Evolutionary conservation across 139 green algal species (phyloP).

Genomic region (Asterochloris erici): DNA sequence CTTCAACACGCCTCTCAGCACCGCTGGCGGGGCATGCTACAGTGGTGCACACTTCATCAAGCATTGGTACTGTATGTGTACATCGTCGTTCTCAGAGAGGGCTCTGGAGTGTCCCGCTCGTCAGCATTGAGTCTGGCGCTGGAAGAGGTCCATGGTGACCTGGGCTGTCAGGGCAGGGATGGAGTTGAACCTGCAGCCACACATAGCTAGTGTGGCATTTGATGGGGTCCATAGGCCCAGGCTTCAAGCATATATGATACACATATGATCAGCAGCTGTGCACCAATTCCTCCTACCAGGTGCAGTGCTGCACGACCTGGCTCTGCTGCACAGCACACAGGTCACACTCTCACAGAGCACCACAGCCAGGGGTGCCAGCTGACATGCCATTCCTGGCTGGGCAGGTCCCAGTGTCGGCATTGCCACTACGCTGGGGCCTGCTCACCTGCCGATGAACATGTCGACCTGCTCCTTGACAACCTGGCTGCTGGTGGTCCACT

Average conservation of each 20-base stretch:
- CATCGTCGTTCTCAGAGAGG: too few relatives aligned
- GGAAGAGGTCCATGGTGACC: conserved; percentile 80
- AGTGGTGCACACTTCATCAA: too few relatives aligned
- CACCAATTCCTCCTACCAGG: not conserved
- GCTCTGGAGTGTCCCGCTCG: too few relatives aligned
- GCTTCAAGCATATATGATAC: not conserved
- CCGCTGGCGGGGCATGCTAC: too few relatives aligned
- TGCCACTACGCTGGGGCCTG: not conserved
- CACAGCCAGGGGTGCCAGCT: too few relatives aligned
- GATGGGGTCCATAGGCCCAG: not conserved
- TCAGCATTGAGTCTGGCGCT: conserved; percentile 64
- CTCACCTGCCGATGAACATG: conserved; percentile 23
- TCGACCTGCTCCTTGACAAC: conserved; percentile 56
- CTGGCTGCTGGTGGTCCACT: conserved; percentile 26
- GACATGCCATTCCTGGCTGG: not conserved
- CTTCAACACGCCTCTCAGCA: too few relatives aligned
- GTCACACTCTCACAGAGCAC: too few relatives aligned
- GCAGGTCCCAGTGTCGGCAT: not conserved
- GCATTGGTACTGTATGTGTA: too few relatives aligned
- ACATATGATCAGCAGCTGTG: not conserved
- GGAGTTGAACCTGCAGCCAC: conserved; percentile 51
- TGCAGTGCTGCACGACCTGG: too few relatives aligned
- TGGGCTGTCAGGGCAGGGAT: conserved; percentile 85
- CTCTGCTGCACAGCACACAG: too few relatives aligned
- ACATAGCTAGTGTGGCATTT: not conserved